These are phyloP conservation scores for Phyllosticta citriasiana DNA, from an alignment of 2,329 filamentous ascomycete genomes.

Conservation along the genomic window DNA sequence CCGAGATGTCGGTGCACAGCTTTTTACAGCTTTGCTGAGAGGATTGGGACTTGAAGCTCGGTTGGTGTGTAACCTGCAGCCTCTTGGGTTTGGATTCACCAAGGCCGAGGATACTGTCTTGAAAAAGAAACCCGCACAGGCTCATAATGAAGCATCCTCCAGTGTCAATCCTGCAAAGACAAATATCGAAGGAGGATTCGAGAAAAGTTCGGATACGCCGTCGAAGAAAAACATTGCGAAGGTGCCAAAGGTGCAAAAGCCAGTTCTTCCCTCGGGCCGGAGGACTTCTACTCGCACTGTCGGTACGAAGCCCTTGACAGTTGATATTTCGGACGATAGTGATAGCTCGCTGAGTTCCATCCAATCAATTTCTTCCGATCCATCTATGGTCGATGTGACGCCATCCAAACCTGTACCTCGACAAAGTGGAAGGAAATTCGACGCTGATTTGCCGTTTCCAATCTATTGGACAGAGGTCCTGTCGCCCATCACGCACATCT, in stretches of 20 bases:
- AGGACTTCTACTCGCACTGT: slow-evolving; percentile 18
- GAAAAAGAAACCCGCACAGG: slow-evolving; percentile 27
- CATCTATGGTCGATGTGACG: slow-evolving; percentile 49
- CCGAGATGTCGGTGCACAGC: slow-evolving; percentile 75
- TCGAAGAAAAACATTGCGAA: neutral
- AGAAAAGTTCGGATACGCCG: slow-evolving; percentile 3
- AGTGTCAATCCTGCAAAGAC: neutral
- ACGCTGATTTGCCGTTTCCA: slow-evolving; percentile 70
- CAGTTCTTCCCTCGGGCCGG: neutral
- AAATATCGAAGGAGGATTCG: slow-evolving; percentile 15
- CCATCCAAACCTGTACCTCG: slow-evolving; percentile 33
- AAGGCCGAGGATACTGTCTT: slow-evolving; percentile 68
- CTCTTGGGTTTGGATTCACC: slow-evolving; percentile 82
- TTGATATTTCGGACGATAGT: slow-evolving; percentile 41
- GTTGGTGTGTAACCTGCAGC: slow-evolving; percentile 76
- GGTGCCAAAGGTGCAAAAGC: neutral
- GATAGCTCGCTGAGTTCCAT: slow-evolving; percentile 32
- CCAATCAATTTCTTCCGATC: slow-evolving; percentile 33
- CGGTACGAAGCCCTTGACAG: slow-evolving; percentile 28
- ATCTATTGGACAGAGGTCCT: slow-evolving; percentile 90
- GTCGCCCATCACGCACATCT: slow-evolving; percentile 70
- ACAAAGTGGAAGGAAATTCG: slow-evolving; percentile 43
- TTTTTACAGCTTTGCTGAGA: slow-evolving; percentile 78
- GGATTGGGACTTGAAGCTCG: slow-evolving; percentile 73
- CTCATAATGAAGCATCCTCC: slow-evolving; percentile 17